phyloP scores from a whole-genome alignment of 2,329 filamentous ascomycete genomes.

The Trichophyton verrucosum region DNA sequence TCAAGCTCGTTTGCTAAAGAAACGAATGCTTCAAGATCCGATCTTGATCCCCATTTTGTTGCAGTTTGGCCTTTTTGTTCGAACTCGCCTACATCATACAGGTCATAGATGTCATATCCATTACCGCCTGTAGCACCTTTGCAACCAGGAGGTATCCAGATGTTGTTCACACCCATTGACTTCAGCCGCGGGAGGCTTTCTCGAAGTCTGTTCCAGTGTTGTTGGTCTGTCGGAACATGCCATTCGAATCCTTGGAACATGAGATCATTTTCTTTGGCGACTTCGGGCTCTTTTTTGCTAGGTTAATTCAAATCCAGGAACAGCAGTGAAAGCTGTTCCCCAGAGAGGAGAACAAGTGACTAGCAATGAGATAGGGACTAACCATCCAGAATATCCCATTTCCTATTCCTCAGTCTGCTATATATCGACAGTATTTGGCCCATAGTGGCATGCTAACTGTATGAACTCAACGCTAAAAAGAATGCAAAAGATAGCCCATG shows the following conservation, averaged over 20 bases:
- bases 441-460: neutral
- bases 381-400: neutral
- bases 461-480: neutral
- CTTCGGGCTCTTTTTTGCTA: neutral
- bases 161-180: conserved; percentile 47
- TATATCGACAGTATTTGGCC: neutral
- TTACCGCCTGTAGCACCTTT: conserved; percentile 53
- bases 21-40: conserved; percentile 46
- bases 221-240: conserved; percentile 50
- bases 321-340: neutral
- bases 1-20: conserved; percentile 40
- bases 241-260: conserved; percentile 64
- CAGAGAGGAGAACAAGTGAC: neutral
- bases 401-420: neutral
- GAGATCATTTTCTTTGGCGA: neutral
- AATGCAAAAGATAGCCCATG: neutral
- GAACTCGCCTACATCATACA: conserved; percentile 61
- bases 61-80: conserved; percentile 51
- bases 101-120: conserved; percentile 58
- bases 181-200: conserved; percentile 43
- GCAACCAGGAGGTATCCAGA: conserved; percentile 61
- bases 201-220: conserved; percentile 50
- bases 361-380: neutral
- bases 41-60: conserved; percentile 58
- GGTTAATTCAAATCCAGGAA: neutral